Evolutionary conservation across 2,329 filamentous ascomycete species (phyloP), one percentile per base, ranked within the genome.

Genomic region (Sporothrix pallida): DNA sequence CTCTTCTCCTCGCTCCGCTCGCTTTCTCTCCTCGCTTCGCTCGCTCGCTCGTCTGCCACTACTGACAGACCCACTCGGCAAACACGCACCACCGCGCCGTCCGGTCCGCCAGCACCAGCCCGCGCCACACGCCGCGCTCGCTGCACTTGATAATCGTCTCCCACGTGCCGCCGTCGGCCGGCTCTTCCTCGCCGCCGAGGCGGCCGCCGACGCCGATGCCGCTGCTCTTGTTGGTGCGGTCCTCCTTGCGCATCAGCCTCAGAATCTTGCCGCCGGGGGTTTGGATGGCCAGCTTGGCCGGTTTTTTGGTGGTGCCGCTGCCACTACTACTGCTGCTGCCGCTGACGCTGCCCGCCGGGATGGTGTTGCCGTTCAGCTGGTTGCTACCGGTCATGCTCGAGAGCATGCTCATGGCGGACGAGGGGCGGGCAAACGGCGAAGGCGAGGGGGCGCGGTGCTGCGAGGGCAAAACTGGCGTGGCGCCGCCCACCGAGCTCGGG

Each of bases 281-380:
- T 83, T 99, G 96, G 73, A 99, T 95, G 0, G 96, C 96, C 72
- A 99, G 83, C 82, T 99, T 99, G 5, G 96, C 96, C 2, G 96
- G 95, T 82, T 99, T 99, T 80, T 90, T 89, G 37, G 81, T 77
- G 46, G 82, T 81, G 75, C 83, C 78, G 71, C 82, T 84, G 78
- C 84, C 86, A 31, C 85, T 85, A 17, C 85, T 86, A 79, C 86
- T 89, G 58, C 71, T 73, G 67, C 72, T 90, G 42, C 87, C 87
- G 54, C 87, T 84, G 73, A 87, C 86, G 5, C 82, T 78, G 52
- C 83, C 82, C 2, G 74, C 70, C 7, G 73, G 58, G 37, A 75
- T 71, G n/a, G 13, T 71, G 77, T 82, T 84, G 78, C 86, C 89
- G 87, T 87, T 71, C 2, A 48, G 42, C 62, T 67, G 62, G 31